Base-by-base conservation (phyloP, 805 yeast genomes). In the Danielia reshetovae region DNA sequence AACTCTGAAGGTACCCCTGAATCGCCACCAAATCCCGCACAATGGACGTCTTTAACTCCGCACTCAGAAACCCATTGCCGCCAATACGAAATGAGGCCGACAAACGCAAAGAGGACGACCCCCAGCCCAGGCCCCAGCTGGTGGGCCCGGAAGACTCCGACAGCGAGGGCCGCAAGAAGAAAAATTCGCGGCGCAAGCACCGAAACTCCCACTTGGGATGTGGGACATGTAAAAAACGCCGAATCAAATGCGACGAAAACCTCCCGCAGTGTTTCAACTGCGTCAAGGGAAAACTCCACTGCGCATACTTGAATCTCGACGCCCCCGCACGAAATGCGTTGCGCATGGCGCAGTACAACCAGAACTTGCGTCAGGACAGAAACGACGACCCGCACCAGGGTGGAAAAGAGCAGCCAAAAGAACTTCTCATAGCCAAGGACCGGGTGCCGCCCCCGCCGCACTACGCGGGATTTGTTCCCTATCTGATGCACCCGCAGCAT, bases 141-240 rank as follows among this genome's bases (percentile, higher is more conserved):
- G 19, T 26, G 30, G 8, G 18, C 46, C 40, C 39, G 16, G 40
- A 31, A 36, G 40, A 62, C 49, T 44, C 15, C 13, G 35, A 30
- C n/a, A n/a, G 31, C 17, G 34, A 24, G 15, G 14, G 12, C 18
- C 11, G 27, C 31, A 48, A 49, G 33, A 65, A 60, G 53, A 68
- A 67, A 51, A 65, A 61, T 50, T 65, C 74, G 6, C 62, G 85
- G 48, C 64, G 82, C 47, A 70, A 72, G 39, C 87, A 81, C 55
- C 65, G 80, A 38, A 81, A 81, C 59, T 79, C 85, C 5, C 87
- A 81, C 49, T 52, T 74, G 34, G 90, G 93, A n/a, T 83, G 93
- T 58, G 77, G 75, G 3, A 77, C 79, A 14, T 79, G 85, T 55
- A 78, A 79, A 48, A 62, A 68, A 31, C 67, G 85, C 26, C 63